Percentiles rank a stretch among this genome's conserved stretches.
These are phyloP conservation scores for Trametes pubescens DNA, from an alignment of 1,284 basidiomycete genomes.

Conservation along the genomic window DNA sequence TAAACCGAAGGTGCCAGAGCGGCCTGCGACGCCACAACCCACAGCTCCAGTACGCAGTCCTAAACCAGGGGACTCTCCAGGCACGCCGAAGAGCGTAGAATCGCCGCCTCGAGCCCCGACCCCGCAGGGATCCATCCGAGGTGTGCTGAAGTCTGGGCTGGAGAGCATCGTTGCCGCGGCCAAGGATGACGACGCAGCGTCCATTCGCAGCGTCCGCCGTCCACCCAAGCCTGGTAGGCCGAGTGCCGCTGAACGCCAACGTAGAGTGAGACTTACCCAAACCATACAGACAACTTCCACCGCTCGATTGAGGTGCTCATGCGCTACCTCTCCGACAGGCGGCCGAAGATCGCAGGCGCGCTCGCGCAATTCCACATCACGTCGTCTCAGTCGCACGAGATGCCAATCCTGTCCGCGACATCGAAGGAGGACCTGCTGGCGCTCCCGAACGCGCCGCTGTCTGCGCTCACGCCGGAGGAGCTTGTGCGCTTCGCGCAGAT, in stretches of 20 bases:
- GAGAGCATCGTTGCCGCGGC: constrained; percentile 56
- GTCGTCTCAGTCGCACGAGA: constrained; percentile 69
- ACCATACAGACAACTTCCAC: constrained; percentile 59
- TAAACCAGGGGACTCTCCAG: constrained; percentile 34
- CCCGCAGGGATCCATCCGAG: constrained; percentile 57
- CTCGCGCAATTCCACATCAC: constrained; percentile 76
- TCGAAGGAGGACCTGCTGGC: constrained; percentile 78
- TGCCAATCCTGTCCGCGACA: constrained; percentile 70
- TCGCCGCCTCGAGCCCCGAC: constrained; percentile 46
- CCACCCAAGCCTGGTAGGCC: constrained; percentile 27
- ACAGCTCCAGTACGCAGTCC: constrained; percentile 33
- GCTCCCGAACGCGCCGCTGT: constrained; percentile 76
- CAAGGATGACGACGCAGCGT: constrained; percentile 70
- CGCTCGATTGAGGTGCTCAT: constrained; percentile 76
- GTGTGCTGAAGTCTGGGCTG: constrained; percentile 59
- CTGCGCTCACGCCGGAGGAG: constrained; percentile 78
- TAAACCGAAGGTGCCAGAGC: constrained; percentile 47
- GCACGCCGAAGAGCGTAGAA: constrained; percentile 28
- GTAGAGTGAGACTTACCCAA: background rate
- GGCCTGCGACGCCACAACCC: constrained; percentile 20
- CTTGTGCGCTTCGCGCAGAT: constrained; percentile 90
- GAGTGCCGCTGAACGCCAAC: background rate
- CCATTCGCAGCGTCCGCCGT: constrained; percentile 52
- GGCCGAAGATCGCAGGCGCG: constrained; percentile 84
- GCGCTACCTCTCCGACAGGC: constrained; percentile 82